Base-by-base conservation (phyloP, 768 basidiomycete genomes). In the Trametes gibbosa region DNA sequence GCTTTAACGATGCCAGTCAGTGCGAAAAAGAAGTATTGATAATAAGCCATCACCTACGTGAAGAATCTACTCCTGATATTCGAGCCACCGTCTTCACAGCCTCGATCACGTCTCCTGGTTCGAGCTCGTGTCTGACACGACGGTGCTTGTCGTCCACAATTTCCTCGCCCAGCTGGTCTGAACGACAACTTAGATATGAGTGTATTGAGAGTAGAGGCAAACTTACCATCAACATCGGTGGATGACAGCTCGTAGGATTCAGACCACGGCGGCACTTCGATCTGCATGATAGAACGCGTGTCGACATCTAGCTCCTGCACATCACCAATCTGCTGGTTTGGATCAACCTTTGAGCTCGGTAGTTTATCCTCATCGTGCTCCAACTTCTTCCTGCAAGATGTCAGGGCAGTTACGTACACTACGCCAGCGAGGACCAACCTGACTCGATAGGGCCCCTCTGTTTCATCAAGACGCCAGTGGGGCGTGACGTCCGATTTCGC, bases 41-140 rank as follows among this genome's bases (percentile, higher is more conserved):
- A 7, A 21, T 3, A 0, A 29, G 13, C 17, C 14, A 4, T n/a
- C 1, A 77, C 89, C 69, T 62, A 95, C 94, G 93, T 59, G 87
- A 92, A 16, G 92, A 92, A 72, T 97, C 95, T 4, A 98, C 92
- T 1, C 95, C 95, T 14, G 85, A 85, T 49, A 97, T 84, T 13
- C 93, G 83, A 6, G 92, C 90, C 47, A 95, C 91, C 12, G 95
- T 98, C 52, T 81, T 81, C 7, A 91, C 85, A 14, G 85, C 91
- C 63, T 95, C 91, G 35, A 98, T 91, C 8, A 94, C 82, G 70
- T 98, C 95, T 3, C 92, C 91, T 23, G 90, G 85, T 68, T 95
- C 91, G 24, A 96, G 77, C 58, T 94, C 88, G 66, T 93, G 91
- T 40, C 92, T 81, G 7, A 97, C 85, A 55, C 92, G 78, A 17